Conservation (phyloP, 345 rosid genomes). For the Eucalyptus erythrocorys region DNA sequence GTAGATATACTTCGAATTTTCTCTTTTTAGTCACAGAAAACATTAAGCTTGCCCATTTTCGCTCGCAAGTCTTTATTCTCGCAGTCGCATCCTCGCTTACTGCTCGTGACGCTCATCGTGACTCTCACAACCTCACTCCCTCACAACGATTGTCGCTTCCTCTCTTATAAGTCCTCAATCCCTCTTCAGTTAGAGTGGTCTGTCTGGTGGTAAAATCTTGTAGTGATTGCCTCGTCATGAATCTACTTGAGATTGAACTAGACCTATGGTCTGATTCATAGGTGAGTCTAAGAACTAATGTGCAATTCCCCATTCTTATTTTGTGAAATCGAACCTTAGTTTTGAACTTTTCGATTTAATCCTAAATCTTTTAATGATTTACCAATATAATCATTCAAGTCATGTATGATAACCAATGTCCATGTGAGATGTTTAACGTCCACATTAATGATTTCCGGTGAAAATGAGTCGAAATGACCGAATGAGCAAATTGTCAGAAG, state of each 20-base stretch:
- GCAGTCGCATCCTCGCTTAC: neutral
- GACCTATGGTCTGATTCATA: accelerated
- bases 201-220: neutral
- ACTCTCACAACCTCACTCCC: no score
- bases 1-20: neutral
- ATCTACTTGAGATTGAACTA: accelerated
- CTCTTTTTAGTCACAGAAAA: no score
- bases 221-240: neutral
- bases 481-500: accelerated
- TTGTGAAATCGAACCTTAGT: accelerated
- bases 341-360: no score
- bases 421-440: accelerated
- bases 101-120: no score
- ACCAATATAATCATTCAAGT: accelerated
- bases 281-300: neutral
- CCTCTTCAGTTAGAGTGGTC: no score
- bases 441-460: accelerated
- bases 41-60: no score
- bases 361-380: accelerated
- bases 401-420: accelerated
- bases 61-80: no score
- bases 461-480: accelerated
- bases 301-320: neutral
- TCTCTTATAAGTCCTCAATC: no score
- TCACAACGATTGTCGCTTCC: no score